A percentile compares a stretch with the other conserved stretches of the same genome.
Conservation (phyloP, 805 yeast genomes). For the Pichia scutulata region DNA sequence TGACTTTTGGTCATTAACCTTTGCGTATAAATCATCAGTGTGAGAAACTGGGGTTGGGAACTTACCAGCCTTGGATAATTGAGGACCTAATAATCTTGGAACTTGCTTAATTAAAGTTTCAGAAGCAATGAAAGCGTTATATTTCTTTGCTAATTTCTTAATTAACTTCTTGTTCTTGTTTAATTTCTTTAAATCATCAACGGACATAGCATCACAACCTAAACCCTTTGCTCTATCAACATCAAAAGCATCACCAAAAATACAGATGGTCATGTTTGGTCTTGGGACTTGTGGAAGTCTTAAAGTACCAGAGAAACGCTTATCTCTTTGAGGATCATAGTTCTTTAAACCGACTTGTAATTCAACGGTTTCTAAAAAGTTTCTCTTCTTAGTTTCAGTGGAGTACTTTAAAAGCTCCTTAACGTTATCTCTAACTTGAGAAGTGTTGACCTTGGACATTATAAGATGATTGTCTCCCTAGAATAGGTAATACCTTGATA, state of each 20-base stretch:
- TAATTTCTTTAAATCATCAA: conserved; percentile 98
- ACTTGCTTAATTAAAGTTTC: conserved; percentile 99
- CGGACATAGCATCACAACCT: conserved; percentile 99
- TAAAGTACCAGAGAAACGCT: conserved; percentile 99
- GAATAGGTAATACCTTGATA: conserved; percentile 32
- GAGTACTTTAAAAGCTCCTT: conserved; percentile 85
- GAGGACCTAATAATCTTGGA: conserved; percentile 99
- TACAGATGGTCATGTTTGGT: conserved; percentile 99
- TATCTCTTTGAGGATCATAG: conserved; percentile 99
- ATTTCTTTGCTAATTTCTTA: conserved; percentile 99
- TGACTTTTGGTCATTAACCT: conserved; percentile 96
- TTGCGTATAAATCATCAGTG: conserved; percentile 93
- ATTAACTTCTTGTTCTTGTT: conserved; percentile 99
- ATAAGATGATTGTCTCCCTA: conserved; percentile 67
- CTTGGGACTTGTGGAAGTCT: conserved; percentile 98
- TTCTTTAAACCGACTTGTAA: conserved; percentile 99
- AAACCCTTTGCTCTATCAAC: conserved; percentile 99
- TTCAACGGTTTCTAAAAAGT: conserved; percentile 99
- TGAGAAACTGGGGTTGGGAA: conserved; percentile 99
- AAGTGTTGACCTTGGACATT: conserved; percentile 84
- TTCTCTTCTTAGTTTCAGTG: conserved; percentile 97
- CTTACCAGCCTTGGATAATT: conserved; percentile 99
- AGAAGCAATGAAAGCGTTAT: conserved; percentile 99
- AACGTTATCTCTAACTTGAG: conserved; percentile 96
- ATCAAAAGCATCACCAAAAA: conserved; percentile 99